Evolutionary conservation across 2,329 filamentous ascomycete species (phyloP).

Genomic region (Teratosphaeria zuluensis): DNA sequence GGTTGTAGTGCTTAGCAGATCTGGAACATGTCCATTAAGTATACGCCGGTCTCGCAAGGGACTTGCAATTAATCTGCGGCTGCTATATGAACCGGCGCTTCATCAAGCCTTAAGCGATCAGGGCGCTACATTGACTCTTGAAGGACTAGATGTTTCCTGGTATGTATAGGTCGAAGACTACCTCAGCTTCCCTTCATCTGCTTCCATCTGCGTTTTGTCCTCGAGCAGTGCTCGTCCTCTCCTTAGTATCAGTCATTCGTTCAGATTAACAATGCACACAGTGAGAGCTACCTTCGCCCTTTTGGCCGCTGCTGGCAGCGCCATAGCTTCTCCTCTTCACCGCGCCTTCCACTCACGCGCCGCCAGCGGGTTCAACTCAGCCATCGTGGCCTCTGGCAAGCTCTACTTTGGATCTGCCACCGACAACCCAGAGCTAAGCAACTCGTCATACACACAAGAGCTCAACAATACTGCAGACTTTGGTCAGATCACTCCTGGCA

Average conservation of each 20-base stretch:
- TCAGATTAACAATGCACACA: neutral
- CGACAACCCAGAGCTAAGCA: conserved; percentile 44
- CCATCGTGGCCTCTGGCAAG: conserved; percentile 12
- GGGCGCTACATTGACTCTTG: neutral
- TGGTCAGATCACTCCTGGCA: conserved; percentile 55
- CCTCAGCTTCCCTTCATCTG: neutral
- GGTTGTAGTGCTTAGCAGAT: neutral
- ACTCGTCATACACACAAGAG: conserved; percentile 47
- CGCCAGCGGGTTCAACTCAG: neutral
- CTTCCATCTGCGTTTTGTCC: neutral
- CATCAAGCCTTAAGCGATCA: neutral
- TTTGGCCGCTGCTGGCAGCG: neutral
- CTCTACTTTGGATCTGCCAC: conserved; percentile 41
- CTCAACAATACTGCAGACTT: conserved; percentile 49
- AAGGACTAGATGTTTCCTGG: neutral
- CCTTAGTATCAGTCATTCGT: neutral
- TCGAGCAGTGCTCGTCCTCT: neutral
- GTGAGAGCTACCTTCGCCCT: neutral
- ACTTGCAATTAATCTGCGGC: neutral
- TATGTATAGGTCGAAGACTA: too few species aligned
- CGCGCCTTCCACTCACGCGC: neutral
- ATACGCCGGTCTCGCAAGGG: neutral
- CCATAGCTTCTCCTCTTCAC: neutral
- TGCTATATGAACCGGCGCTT: neutral
- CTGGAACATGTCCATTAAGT: neutral